phyloP scores from a whole-genome alignment of 129 eudicot genomes.

The Arctium minus region DNA sequence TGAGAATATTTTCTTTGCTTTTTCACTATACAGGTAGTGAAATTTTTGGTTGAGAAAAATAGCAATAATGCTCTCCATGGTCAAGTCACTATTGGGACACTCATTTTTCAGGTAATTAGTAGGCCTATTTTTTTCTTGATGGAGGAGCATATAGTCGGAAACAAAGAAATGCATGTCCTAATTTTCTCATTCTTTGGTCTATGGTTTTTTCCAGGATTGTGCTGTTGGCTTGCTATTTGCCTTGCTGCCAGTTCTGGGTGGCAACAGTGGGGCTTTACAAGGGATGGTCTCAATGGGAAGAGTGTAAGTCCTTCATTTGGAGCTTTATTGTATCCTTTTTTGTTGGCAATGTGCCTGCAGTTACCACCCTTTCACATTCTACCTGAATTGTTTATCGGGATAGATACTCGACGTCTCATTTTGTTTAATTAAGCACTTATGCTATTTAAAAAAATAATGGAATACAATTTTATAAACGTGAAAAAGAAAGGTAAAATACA shows the following conservation, averaged over 20 bases:
- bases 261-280: constrained; percentile 73
- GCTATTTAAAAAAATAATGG: neutral
- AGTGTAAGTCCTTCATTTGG: constrained; percentile 49
- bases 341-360: constrained; percentile 5
- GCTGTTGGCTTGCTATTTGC: constrained; percentile 99
- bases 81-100: constrained; percentile 95
- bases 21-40: constrained; percentile 68
- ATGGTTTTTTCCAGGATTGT: constrained; percentile 70
- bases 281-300: constrained; percentile 90
- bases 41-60: constrained; percentile 74
- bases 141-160: neutral
- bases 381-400: neutral
- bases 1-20: neutral
- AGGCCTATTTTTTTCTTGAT: neutral
- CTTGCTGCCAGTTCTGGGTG: constrained; percentile 97
- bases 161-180: neutral
- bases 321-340: neutral
- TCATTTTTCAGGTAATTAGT: constrained; percentile 76
- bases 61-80: constrained; percentile 84
- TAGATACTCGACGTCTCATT: neutral
- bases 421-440: constrained; percentile 1
- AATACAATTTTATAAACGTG: neutral
- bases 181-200: constrained; percentile 9
- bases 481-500: neutral
- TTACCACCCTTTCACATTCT: neutral